Conservation (phyloP, 352 stramenopile species). For the Peronospora destructor region DNA sequence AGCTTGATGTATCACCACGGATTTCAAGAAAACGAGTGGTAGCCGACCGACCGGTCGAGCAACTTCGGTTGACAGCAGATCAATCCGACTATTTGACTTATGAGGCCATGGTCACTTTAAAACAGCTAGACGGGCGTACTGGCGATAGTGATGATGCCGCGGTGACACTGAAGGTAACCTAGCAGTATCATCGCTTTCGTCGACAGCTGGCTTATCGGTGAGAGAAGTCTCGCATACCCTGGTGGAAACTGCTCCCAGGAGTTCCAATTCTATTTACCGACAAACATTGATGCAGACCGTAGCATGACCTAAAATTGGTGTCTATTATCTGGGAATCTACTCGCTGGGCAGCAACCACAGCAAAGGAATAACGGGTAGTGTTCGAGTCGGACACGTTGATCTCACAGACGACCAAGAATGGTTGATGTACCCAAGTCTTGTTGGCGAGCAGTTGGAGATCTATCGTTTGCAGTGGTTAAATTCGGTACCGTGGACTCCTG, state of each 20-base stretch:
- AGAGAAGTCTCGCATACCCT: conserved; percentile 41
- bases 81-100: conserved; percentile 62
- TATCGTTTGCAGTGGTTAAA: conserved; percentile 38
- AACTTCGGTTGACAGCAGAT: conserved; percentile 49
- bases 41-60: conserved; percentile 37
- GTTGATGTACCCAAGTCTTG: conserved; percentile 51
- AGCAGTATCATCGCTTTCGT: conserved; percentile 50
- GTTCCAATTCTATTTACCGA: conserved; percentile 39
- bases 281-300: conserved; percentile 20
- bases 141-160: not conserved
- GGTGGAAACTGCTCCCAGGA: conserved; percentile 44
- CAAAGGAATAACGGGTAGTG: conserved; percentile 51
- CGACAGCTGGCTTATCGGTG: conserved; percentile 35
- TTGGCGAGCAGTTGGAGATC: conserved; percentile 62
- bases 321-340: conserved; percentile 54
- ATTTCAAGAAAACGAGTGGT: conserved; percentile 33
- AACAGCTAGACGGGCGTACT: conserved; percentile 1
- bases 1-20: conserved; percentile 27
- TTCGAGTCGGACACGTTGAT: conserved; percentile 37
- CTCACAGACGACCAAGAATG: conserved; percentile 27
- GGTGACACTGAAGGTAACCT: conserved; percentile 36
- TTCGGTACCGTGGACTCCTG: conserved; percentile 42
- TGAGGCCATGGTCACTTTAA: conserved; percentile 36
- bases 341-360: conserved; percentile 46
- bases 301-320: conserved; percentile 37